These are phyloP conservation scores for Monoraphidium neglectum DNA, from an alignment of 139 green algal genomes.

Conservation along the genomic window DNA sequence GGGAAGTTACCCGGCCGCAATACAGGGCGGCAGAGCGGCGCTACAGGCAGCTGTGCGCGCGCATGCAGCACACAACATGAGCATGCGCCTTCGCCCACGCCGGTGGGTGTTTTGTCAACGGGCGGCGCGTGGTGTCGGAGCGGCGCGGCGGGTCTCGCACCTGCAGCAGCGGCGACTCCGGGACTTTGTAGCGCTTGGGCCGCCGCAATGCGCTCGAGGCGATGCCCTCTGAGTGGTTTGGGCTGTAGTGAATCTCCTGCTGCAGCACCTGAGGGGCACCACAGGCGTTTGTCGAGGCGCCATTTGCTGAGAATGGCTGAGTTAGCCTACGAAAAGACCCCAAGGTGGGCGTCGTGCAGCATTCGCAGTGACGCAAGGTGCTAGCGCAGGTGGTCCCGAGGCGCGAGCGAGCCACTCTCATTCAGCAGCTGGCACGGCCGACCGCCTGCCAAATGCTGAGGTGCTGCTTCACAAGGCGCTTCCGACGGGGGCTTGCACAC, in stretches of 20 bases:
- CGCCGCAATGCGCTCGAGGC: conserved; percentile 39
- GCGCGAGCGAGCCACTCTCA: neutral
- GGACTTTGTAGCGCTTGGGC: conserved; percentile 63
- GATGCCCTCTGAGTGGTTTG: neutral
- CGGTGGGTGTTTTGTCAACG: too few species aligned
- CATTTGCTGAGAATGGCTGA: neutral
- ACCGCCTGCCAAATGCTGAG: neutral
- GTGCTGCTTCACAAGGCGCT: neutral
- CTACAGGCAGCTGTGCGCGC: too few species aligned
- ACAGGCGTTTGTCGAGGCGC: neutral
- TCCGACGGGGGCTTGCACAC: neutral
- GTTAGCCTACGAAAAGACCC: too few species aligned
- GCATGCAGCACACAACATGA: too few species aligned
- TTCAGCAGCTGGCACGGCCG: neutral
- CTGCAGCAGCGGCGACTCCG: conserved; percentile 54
- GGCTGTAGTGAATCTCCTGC: conserved; percentile 40
- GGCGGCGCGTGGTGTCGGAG: too few species aligned
- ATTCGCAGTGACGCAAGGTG: too few species aligned
- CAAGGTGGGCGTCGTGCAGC: too few species aligned
- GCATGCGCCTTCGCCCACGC: too few species aligned
- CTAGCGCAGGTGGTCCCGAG: too few species aligned
- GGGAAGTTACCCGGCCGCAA: too few species aligned
- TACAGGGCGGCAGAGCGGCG: neutral
- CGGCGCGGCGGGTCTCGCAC: too few species aligned
- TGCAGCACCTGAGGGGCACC: conserved; percentile 7